Base-by-base conservation (phyloP, 768 basidiomycete genomes). In the Tylopilus sp. region DNA sequence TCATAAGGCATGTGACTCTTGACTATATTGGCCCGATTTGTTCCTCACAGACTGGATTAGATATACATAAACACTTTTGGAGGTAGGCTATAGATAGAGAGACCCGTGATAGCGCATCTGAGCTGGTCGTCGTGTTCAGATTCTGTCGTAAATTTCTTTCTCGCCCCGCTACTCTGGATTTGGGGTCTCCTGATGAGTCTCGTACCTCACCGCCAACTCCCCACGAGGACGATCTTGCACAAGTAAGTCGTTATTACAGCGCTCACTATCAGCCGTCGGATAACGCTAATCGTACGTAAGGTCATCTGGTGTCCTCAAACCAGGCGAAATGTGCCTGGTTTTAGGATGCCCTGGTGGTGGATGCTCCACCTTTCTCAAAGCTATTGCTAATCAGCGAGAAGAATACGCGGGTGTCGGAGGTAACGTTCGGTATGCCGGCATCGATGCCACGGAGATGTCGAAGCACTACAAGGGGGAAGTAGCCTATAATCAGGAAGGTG, bases 291-390 rank as follows among this genome's bases (percentile, higher is more conserved):
- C 10, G 26, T 44, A 29, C 50, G 31, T n/a, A 53, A 84, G 84
- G 56, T 79, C 80, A 21, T 84, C 82, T 8, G 91, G 89, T 36
- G 73, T 84, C 17, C 70, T 91, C 36, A 84, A 87, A 56, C 81
- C 88, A 0, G 85, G 90, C 17, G 86, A 94, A 75, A 93, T 94
- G 91, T 86, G 89, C 63, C 78, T 92, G 7, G 89, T 89, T 21
- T 75, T 89, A 13, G 92, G 92, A 19, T 85, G 89, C 50, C 92
- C 92, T 5, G 88, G 87, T 1, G 79, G 89, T 6, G 92, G 92
- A 30, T 95, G 93, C 65, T 83, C 86, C 1, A 89, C 93, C 0
- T 92, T 96, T 72, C 76, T 96, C 21, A 92, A 91, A 70, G 71
- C 84, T 0, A 85, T 96, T 54, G 81, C 93, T 19, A 92, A 94